Percentiles rank a stretch among this genome's conserved stretches.
These are phyloP conservation scores for Pleurotus pulmonarius DNA, from an alignment of 768 basidiomycete species.

Conservation along the genomic window DNA sequence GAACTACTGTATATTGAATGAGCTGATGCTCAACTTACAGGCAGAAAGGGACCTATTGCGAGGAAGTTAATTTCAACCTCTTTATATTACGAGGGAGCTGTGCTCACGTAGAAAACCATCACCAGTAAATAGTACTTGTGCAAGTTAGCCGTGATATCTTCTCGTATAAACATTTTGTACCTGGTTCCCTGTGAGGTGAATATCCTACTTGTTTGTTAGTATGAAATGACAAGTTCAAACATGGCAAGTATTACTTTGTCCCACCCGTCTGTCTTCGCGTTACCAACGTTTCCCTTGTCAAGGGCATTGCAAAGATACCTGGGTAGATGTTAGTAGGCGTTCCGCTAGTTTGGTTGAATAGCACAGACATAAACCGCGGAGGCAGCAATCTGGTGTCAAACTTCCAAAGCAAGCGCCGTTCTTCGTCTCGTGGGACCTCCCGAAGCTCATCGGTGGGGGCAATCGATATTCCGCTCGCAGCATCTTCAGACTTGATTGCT, in stretches of 20 bases:
- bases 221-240: too few species aligned
- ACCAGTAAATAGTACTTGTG: constrained; percentile 43
- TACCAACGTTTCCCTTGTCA: constrained; percentile 48
- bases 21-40: constrained; percentile 24
- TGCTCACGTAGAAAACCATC: constrained; percentile 41
- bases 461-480: neutral
- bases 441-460: neutral
- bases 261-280: constrained; percentile 51
- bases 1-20: neutral
- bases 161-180: constrained; percentile 14
- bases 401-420: constrained; percentile 31
- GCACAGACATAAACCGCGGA: constrained; percentile 36
- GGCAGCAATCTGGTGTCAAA: constrained; percentile 40
- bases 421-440: constrained; percentile 16
- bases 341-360: neutral
- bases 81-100: neutral
- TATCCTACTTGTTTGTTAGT: constrained; percentile 25
- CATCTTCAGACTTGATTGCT: neutral
- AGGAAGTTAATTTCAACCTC: neutral
- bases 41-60: constrained; percentile 38
- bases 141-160: neutral
- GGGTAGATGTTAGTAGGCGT: neutral
- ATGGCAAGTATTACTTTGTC: constrained; percentile 29
- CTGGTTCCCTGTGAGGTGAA: constrained; percentile 40
- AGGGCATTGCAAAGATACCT: constrained; percentile 49